Percentiles rank a stretch among this genome's conserved stretches.
Conservation (phyloP, 352 stramenopile species). For the Globisporangium takayamanum region DNA sequence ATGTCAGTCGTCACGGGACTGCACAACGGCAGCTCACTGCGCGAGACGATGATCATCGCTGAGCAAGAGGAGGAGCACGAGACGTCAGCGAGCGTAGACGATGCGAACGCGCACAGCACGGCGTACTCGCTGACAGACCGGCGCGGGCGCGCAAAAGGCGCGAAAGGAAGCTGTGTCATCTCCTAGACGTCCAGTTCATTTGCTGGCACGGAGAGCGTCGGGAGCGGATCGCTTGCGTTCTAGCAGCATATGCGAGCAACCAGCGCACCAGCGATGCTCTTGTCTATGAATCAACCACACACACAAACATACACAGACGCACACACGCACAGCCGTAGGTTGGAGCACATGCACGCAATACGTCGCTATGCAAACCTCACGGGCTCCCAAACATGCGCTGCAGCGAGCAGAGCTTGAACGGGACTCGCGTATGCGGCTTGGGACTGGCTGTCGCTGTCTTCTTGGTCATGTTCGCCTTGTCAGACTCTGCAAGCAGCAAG, state of each 20-base stretch:
- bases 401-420: constrained; percentile 25
- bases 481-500: neutral
- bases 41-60: constrained; percentile 62
- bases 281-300: no score
- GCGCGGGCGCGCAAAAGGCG: constrained; percentile 7
- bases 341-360: neutral
- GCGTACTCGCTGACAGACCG: constrained; percentile 10
- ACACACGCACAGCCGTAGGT: neutral
- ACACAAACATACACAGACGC: no score
- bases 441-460: neutral
- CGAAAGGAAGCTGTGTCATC: constrained; percentile 17
- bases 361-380: no score
- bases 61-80: constrained; percentile 50
- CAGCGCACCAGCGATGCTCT: no score
- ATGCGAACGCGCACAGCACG: neutral
- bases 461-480: neutral
- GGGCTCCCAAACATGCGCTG: constrained; percentile 44
- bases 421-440: neutral
- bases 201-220: neutral
- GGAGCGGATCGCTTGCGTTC: neutral
- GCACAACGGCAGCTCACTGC: constrained; percentile 46
- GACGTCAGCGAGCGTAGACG: neutral
- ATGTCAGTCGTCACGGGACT: constrained; percentile 42
- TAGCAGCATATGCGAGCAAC: no score
- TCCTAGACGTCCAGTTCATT: constrained; percentile 8